Evolutionary conservation across 2,329 filamentous ascomycete species (phyloP), one percentile per base, ranked within the genome.

Genomic region (Rhynchosporium secalis): DNA sequence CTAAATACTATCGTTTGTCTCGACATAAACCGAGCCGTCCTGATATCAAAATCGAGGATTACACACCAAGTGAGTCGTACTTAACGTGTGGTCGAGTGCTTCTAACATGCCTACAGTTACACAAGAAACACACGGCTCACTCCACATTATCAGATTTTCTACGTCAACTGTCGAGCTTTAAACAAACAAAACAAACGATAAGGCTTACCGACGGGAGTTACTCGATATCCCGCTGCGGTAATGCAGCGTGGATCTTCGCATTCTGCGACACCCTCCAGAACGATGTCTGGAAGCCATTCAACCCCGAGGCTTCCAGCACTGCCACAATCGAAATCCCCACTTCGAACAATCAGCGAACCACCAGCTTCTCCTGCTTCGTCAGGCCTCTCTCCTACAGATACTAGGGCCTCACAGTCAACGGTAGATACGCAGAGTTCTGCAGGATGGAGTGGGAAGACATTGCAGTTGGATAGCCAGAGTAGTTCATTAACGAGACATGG

Each of bases 191-290:
- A 58, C 52, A 28, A 52, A 55, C 38, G 56, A 60, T 61, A 56
- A 58, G 56, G 15, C 51, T 54, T 60, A 38, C 13, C 56, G 51
- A 29, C 45, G 28, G 55, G 60, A 51, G 51, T 7, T 9, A 36
- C 31, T 38, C 9, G 49, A 46, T 59, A 62, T 56, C 54, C 57
- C 43, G 31, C 45, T 33, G 43, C 13, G 26, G 55, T 26, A 33
- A 26, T 38, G 56, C 55, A 63, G 31, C 55, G 58, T 57, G 59
- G 43, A 29, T 46, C 20, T 38, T 48, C 61, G 41, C 58, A 62
- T 26, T 54, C 58, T 6, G 58, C 62, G 5, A 60, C 64, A 43
- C 62, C 64, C 31, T 62, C 61, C 29, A 60, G 56, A 52, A 54
- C 57, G 54, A 57, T 49, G 56, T 45, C 41, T 46, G 13, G 12